These are phyloP conservation scores for Aureoboletus auriporus DNA, from an alignment of 768 basidiomycete genomes.

Conservation along the genomic window DNA sequence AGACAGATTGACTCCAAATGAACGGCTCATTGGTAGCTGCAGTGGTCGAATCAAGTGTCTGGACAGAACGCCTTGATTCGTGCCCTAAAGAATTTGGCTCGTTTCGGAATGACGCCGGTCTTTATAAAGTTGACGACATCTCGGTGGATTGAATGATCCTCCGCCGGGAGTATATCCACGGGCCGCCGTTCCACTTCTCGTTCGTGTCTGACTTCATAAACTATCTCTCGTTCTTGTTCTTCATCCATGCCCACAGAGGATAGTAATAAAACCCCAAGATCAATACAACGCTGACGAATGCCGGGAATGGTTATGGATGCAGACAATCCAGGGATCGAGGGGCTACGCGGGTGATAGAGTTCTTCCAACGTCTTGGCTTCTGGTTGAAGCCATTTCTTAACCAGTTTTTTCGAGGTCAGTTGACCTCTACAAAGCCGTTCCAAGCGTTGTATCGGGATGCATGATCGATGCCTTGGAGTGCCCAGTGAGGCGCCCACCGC, in stretches of 20 bases:
- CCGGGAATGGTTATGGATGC: slow-evolving; percentile 18
- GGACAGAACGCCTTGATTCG: slow-evolving; percentile 18
- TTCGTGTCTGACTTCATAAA: slow-evolving; percentile 39
- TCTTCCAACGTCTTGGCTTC: slow-evolving; percentile 36
- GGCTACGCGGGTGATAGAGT: slow-evolving; percentile 26
- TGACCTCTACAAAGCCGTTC: slow-evolving; percentile 10
- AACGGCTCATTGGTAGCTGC: slow-evolving; percentile 12
- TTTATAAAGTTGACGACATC: slow-evolving; percentile 20
- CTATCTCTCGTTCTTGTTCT: slow-evolving; percentile 41
- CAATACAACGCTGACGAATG: slow-evolving; percentile 1
- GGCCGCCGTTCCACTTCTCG: slow-evolving; percentile 28
- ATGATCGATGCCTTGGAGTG: slow-evolving; percentile 38
- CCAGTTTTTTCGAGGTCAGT: slow-evolving; percentile 1
- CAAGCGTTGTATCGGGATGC: slow-evolving; percentile 20
- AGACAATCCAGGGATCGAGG: slow-evolving; percentile 2
- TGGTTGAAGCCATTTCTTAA: slow-evolving; percentile 35
- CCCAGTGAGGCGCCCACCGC: slow-evolving; percentile 38
- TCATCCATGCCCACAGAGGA: slow-evolving; percentile 6
- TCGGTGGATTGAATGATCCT: slow-evolving; percentile 13
- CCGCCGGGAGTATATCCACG: slow-evolving; percentile 22
- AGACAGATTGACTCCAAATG: slow-evolving; percentile 10
- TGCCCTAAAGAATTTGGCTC: not conserved
- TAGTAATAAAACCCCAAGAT: slow-evolving; percentile 5
- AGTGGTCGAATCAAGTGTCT: slow-evolving; percentile 1
- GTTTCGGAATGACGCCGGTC: slow-evolving; percentile 19